Conservation (phyloP, 2,329 filamentous ascomycete species). For the Monosporascus ibericus region DNA sequence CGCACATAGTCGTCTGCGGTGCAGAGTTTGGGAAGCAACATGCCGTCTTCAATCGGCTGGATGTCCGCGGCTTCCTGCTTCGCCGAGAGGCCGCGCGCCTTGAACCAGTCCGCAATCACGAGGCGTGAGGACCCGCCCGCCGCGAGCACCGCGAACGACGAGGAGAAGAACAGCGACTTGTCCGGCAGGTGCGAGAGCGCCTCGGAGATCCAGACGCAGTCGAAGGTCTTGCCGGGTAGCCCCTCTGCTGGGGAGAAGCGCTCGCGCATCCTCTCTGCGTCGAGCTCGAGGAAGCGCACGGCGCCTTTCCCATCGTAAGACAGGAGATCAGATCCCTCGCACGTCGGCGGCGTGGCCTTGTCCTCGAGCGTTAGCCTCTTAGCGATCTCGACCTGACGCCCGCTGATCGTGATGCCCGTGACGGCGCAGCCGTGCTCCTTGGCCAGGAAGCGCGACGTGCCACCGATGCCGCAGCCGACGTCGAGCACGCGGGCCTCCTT, state of each 20-base stretch:
- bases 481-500: constrained; percentile 43
- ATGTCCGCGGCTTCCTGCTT: constrained; percentile 44
- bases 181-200: constrained; percentile 55
- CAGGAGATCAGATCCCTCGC: not conserved
- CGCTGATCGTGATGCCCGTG: constrained; percentile 55
- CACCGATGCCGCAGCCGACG: constrained; percentile 56
- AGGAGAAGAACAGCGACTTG: constrained; percentile 52
- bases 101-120: constrained; percentile 58
- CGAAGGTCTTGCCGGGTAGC: constrained; percentile 30
- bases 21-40: constrained; percentile 53
- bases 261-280: constrained; percentile 54
- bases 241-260: constrained; percentile 33
- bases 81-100: constrained; percentile 37
- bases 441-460: constrained; percentile 52
- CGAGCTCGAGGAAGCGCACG: constrained; percentile 51
- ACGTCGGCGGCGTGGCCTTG: constrained; percentile 1
- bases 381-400: constrained; percentile 53
- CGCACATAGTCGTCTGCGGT: constrained; percentile 47
- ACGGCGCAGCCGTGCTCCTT: constrained; percentile 44
- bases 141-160: constrained; percentile 42
- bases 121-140: constrained; percentile 40
- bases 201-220: constrained; percentile 57
- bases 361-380: constrained; percentile 39
- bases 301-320: constrained; percentile 22
- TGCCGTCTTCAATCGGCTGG: constrained; percentile 55